Base-by-base conservation (phyloP, 208 protist species). In the Sergeia podlipaevii region DNA sequence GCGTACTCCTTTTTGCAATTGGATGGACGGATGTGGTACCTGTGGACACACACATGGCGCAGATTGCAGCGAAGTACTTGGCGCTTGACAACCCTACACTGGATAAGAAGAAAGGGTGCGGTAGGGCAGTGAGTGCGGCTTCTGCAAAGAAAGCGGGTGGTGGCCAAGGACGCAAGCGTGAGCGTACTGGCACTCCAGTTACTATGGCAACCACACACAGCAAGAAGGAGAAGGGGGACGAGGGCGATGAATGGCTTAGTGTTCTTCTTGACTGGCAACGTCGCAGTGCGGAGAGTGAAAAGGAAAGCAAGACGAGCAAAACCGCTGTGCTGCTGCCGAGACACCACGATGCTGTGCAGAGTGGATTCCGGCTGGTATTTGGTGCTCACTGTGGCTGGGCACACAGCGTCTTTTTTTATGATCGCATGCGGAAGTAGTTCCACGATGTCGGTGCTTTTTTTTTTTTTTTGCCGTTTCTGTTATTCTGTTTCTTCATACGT, bases 1-100 rank as follows among this genome's bases (percentile, higher is more conserved):
- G 88, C 54, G 70, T 91, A 18, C 59, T 86, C 17, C 73, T 95
- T 23, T 95, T 95, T 39, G 69, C 70, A 2, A 65, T 89, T 13
- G 66, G 57, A 30, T 65, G 71, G 28, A 57, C 72, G n/a, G 59
- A 80, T 24, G 6, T 90, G 30, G 84, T 92, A 7, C 88, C 88
- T n/a, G 80, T 92, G 20, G 88, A 95, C 60, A 95, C 88, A n/a
- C 88, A 95, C 67, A 89, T 91, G 69, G 66, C 74, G 11, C 88
- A 95, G 52, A 54, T 91, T 4, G 84, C 88, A 0, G 53, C 59
- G 41, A 48, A 60, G 56, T 91, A 85, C 46, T 54, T 91, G 21
- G 30, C 42, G 7, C 17, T 13, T 3, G 15, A 46, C 0, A 7
- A 33, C 7, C 10, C 52, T 26, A 13, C 41, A 8, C 20, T 15